These are phyloP conservation scores for Bisporella sp. DNA, from an alignment of 2,329 filamentous ascomycete genomes.

Conservation along the genomic window DNA sequence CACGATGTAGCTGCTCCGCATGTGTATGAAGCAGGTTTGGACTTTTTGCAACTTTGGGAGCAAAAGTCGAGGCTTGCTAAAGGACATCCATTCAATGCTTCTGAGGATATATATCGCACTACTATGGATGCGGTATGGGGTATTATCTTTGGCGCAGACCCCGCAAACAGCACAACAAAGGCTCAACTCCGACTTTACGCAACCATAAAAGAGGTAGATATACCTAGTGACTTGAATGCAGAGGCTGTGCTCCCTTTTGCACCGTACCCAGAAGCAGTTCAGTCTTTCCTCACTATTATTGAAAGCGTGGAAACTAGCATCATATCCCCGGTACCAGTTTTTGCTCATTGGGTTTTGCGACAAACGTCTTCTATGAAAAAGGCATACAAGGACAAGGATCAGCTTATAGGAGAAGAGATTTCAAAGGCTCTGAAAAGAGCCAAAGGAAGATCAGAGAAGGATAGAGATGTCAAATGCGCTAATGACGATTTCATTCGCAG, in stretches of 20 bases:
- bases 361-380: not conserved
- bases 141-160: conserved; percentile 5
- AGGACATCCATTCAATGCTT: conserved; percentile 7
- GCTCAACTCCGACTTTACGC: not conserved
- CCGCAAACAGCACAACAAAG: not conserved
- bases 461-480: conserved; percentile 3
- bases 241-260: not conserved
- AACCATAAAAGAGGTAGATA: not conserved
- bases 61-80: conserved; percentile 14
- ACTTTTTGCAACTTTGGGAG: conserved; percentile 25
- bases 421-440: conserved; percentile 2
- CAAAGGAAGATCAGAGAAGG: not conserved
- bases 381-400: conserved; percentile 4
- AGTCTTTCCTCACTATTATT: not conserved
- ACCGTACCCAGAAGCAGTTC: not conserved
- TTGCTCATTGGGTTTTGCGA: not conserved
- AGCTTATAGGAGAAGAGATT: conserved; percentile 3
- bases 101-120: conserved; percentile 5
- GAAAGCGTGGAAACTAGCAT: conserved; percentile 1
- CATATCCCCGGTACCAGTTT: conserved; percentile 1
- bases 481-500: conserved; percentile 6
- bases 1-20: conserved; percentile 23
- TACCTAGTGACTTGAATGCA: conserved; percentile 1
- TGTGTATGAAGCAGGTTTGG: conserved; percentile 16
- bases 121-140: conserved; percentile 8